Evolutionary conservation across 2,329 filamentous ascomycete genomes (phyloP).

Genomic region (Beauveria bassiana): DNA sequence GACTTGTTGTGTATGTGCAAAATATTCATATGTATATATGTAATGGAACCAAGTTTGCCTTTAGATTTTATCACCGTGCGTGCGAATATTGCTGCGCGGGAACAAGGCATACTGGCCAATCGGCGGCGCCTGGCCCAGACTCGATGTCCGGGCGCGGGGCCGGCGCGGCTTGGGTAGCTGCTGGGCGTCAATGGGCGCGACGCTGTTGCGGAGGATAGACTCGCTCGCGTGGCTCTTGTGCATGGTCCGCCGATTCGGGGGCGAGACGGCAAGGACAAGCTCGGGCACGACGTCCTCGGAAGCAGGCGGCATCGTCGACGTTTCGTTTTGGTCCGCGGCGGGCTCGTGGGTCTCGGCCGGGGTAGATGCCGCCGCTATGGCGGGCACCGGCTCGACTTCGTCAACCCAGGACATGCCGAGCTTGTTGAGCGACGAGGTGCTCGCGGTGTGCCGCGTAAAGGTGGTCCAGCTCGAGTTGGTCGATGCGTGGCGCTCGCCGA

Average conservation of each 20-base stretch:
- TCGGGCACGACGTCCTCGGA: slow-evolving; percentile 27
- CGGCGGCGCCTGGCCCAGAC: slow-evolving; percentile 35
- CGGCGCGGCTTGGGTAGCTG: slow-evolving; percentile 26
- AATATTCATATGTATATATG: not conserved
- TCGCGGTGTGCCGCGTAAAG: slow-evolving; percentile 45
- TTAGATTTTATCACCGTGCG: slow-evolving; percentile 11
- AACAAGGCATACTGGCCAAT: slow-evolving; percentile 41
- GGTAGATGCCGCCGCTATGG: not conserved
- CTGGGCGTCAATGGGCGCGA: slow-evolving; percentile 22
- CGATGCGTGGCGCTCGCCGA: slow-evolving; percentile 44
- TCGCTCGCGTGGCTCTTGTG: slow-evolving; percentile 33
- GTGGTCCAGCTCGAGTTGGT: slow-evolving; percentile 46
- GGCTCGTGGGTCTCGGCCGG: not conserved
- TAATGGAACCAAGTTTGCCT: not conserved
- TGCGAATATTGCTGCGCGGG: slow-evolving; percentile 28
- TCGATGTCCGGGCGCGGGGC: slow-evolving; percentile 38
- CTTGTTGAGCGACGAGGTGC: slow-evolving; percentile 39
- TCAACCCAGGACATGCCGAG: slow-evolving; percentile 24
- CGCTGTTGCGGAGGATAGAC: slow-evolving; percentile 24
- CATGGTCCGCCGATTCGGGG: slow-evolving; percentile 17
- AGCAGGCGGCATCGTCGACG: slow-evolving; percentile 17
- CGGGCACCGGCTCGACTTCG: slow-evolving; percentile 22
- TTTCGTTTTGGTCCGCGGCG: slow-evolving; percentile 14
- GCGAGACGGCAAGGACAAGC: slow-evolving; percentile 23
- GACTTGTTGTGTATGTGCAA: not conserved